phyloP scores from a whole-genome alignment of 108 stramenopile genomes.

The Conticribra weissflogii region DNA sequence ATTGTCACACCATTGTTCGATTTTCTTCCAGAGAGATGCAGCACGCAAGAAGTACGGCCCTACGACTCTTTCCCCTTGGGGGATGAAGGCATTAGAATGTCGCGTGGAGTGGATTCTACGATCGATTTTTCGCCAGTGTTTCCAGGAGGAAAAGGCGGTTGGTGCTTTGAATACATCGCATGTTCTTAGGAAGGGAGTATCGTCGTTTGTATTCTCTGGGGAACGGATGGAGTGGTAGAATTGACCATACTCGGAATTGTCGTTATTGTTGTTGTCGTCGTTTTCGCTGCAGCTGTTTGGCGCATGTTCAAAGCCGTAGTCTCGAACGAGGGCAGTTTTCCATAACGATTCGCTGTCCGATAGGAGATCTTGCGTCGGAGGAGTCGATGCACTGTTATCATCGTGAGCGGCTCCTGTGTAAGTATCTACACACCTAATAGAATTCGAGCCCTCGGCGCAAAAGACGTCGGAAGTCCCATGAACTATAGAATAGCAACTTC shows the following conservation, averaged over 20 bases:
- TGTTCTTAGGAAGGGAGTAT: slow-evolving; percentile 29
- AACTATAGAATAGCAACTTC: slow-evolving; percentile 14
- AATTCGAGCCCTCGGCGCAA: slow-evolving; percentile 6
- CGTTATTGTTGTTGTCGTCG: neutral
- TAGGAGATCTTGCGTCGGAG: neutral
- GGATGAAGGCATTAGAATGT: neutral
- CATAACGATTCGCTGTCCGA: slow-evolving; percentile 27
- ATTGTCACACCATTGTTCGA: slow-evolving; percentile 50
- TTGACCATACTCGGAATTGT: neutral
- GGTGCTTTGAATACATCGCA: slow-evolving; percentile 33
- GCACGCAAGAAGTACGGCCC: slow-evolving; percentile 57
- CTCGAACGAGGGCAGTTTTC: slow-evolving; percentile 30
- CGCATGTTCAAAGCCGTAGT: slow-evolving; percentile 22
- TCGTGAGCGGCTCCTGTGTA: neutral
- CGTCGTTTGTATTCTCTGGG: neutral
- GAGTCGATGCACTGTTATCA: neutral
- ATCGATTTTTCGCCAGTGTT: slow-evolving; percentile 46
- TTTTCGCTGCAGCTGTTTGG: no score
- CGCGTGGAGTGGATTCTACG: neutral
- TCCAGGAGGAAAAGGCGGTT: slow-evolving; percentile 39
- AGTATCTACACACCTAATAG: neutral
- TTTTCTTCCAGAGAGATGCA: slow-evolving; percentile 47
- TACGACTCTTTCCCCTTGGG: slow-evolving; percentile 1
- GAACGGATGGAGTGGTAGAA: slow-evolving; percentile 13
- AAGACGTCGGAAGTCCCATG: slow-evolving; percentile 21